Evolutionary conservation across 805 yeast species (phyloP), one percentile per base, ranked within the genome.

Genomic region (Candida railenensis): DNA sequence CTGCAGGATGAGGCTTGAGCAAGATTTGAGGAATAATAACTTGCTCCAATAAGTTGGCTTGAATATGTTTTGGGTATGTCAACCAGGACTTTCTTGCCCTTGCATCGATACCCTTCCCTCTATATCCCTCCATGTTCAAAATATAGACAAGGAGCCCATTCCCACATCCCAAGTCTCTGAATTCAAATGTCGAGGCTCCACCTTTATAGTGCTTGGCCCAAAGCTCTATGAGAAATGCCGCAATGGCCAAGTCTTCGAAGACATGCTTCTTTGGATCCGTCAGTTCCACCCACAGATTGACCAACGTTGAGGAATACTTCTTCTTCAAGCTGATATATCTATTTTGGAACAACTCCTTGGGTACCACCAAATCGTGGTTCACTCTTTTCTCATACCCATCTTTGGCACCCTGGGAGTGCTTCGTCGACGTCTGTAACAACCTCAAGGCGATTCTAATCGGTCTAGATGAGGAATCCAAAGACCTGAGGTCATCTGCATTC

Each of bases 181-280:
- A 92, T 55, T 83, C 84, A 55, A 86, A 82, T 3, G 8, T 11
- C 7, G 67, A 67, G 3, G 60, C 55, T 36, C 71, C 66, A 30
- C 59, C 62, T 19, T 66, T 65, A 52, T 77, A 78, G 39, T 78
- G 74, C 40, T 75, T 69, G 5, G 65, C 65, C 98, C 98, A 92
- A 32, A 88, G 74, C 66, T 89, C 96, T 22, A 92, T 87, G 50
- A 92, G 71, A 55, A 92, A 92, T 0, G 97, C 96, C 1, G 97
- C 97, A 54, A 92, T 91, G 3, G 96, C 95, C 44, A 92, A 79
- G 62, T 92, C 98, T 70, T 92, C 98, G 68, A 91, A 92, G 0
- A 92, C 97, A 67, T 92, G 98, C 62, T 92, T 92, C 55, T 85
- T 80, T 2, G 97, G 97, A 65, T 92, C 97, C 2, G 98, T 92